phyloP scores from a whole-genome alignment of 495 filamentous ascomycete genomes.

The Geopyxis carbonaria region DNA sequence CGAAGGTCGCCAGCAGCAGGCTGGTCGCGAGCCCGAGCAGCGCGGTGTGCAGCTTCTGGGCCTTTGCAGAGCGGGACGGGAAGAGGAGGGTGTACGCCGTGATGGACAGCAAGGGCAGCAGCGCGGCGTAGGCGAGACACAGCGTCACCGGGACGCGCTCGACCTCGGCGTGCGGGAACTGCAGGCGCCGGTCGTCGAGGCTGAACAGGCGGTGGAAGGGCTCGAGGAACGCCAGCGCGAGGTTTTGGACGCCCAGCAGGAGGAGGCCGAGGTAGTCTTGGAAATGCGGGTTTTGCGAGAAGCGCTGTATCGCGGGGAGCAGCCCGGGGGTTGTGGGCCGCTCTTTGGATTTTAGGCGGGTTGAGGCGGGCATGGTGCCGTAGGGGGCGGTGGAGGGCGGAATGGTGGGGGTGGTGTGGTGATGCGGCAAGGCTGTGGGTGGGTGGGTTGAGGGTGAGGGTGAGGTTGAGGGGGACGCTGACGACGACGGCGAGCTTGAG shows the following conservation, averaged over 20 bases:
- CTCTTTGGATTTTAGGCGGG: slow-evolving; percentile 1
- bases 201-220: slow-evolving; percentile 79
- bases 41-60: slow-evolving; percentile 73
- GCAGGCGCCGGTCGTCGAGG: slow-evolving; percentile 65
- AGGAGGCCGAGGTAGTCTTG: slow-evolving; percentile 71
- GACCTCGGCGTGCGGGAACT: slow-evolving; percentile 66
- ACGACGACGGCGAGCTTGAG: too few species aligned
- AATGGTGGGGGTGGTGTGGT: not conserved
- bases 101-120: slow-evolving; percentile 49
- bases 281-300: slow-evolving; percentile 53
- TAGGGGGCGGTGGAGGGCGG: not conserved
- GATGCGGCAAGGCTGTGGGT: not conserved
- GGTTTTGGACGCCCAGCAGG: slow-evolving; percentile 31
- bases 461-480: too few species aligned
- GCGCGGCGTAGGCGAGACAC: slow-evolving; percentile 60
- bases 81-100: slow-evolving; percentile 42
- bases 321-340: not conserved
- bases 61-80: slow-evolving; percentile 8
- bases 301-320: not conserved
- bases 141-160: slow-evolving; percentile 68
- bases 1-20: slow-evolving; percentile 57
- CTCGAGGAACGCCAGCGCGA: slow-evolving; percentile 35
- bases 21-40: slow-evolving; percentile 63
- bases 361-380: slow-evolving; percentile 1
- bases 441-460: too few species aligned